Conservation (phyloP, 1,284 basidiomycete genomes). For the Vanrija humicola region DNA sequence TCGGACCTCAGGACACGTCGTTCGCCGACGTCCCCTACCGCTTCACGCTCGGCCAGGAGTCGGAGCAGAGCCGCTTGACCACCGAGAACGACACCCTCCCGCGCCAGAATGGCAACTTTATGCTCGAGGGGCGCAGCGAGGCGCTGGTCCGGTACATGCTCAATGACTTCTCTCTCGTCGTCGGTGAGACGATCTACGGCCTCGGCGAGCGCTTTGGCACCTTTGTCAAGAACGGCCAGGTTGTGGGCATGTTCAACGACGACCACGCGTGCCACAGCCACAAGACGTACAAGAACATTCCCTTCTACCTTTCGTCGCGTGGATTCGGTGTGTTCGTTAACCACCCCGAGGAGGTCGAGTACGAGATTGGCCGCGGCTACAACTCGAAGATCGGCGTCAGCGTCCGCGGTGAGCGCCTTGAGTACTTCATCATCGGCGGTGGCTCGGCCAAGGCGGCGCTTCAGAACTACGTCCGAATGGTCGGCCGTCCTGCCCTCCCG, state of each 20-base stretch:
- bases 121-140: slow-evolving; percentile 4
- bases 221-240: slow-evolving; percentile 67
- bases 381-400: slow-evolving; percentile 66
- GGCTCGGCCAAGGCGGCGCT: slow-evolving; percentile 36
- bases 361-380: slow-evolving; percentile 70
- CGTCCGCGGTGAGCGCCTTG: slow-evolving; percentile 60
- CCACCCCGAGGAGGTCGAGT: slow-evolving; percentile 65
- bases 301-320: slow-evolving; percentile 51
- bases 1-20: slow-evolving; percentile 59
- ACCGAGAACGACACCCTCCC: slow-evolving; percentile 49
- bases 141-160: slow-evolving; percentile 54
- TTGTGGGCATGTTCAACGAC: slow-evolving; percentile 66
- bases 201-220: slow-evolving; percentile 65
- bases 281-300: slow-evolving; percentile 59
- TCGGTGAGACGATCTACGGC: slow-evolving; percentile 68
- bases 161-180: slow-evolving; percentile 64
- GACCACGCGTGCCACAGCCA: slow-evolving; percentile 56
- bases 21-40: slow-evolving; percentile 62
- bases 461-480: slow-evolving; percentile 27
- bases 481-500: slow-evolving; percentile 52
- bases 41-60: slow-evolving; percentile 60
- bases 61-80: slow-evolving; percentile 60
- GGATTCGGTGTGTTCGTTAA: slow-evolving; percentile 73
- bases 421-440: slow-evolving; percentile 58
- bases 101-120: slow-evolving; percentile 8